Evolutionary conservation across 2,329 filamentous ascomycete genomes (phyloP).

Genomic region (Aureobasidium subglaciale): DNA sequence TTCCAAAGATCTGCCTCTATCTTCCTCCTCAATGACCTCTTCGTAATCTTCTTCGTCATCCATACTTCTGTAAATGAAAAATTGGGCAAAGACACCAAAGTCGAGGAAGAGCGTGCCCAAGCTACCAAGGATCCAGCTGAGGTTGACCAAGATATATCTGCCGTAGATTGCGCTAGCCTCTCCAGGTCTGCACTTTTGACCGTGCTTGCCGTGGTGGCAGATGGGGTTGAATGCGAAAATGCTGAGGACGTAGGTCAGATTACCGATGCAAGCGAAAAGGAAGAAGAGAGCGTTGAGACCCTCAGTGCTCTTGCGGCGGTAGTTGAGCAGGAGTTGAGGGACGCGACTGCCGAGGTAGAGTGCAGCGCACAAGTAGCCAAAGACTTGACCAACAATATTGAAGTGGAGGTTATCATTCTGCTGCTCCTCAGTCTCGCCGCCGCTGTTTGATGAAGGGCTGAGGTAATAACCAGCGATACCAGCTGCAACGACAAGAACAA

Average conservation of each 20-base stretch:
- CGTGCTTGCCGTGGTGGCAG: conserved; percentile 42
- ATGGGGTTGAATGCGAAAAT: conserved; percentile 84
- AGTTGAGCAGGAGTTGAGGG: conserved; percentile 88
- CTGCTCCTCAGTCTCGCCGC: conserved; percentile 27
- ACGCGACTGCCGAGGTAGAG: conserved; percentile 85
- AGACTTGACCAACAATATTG: conserved; percentile 75
- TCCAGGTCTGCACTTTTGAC: conserved; percentile 51
- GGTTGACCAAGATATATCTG: conserved; percentile 78
- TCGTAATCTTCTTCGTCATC: conserved; percentile 28
- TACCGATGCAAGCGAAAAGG: conserved; percentile 91
- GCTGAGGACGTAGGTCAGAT: conserved; percentile 84
- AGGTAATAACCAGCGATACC: conserved; percentile 84
- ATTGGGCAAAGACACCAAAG: conserved; percentile 80
- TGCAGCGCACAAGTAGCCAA: conserved; percentile 84
- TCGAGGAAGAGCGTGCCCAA: conserved; percentile 81
- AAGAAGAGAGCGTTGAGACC: conserved; percentile 94
- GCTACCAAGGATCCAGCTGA: conserved; percentile 85
- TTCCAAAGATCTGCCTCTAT: conserved; percentile 20
- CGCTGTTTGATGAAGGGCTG: conserved; percentile 38
- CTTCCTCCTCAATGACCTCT: conserved; percentile 10
- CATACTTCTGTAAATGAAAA: conserved; percentile 68
- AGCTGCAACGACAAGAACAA: conserved; percentile 75
- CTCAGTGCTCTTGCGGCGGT: conserved; percentile 84
- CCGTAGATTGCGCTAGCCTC: conserved; percentile 65
- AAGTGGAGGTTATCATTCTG: conserved; percentile 53